These are phyloP conservation scores for Torulaspora quercuum DNA, from an alignment of 805 yeast genomes.

Conservation along the genomic window DNA sequence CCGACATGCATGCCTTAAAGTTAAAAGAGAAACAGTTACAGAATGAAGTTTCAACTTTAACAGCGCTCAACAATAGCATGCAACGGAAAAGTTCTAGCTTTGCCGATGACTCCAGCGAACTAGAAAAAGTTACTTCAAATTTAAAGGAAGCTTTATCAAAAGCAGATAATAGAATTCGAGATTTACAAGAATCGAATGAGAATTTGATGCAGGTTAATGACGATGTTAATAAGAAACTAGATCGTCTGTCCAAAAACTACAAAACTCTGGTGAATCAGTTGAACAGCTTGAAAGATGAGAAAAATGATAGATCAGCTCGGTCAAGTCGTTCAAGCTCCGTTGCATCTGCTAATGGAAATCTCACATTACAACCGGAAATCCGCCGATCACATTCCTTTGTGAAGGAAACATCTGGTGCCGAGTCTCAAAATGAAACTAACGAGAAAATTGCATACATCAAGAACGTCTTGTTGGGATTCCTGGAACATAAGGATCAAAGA, in stretches of 20 bases:
- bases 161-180: conserved; percentile 51
- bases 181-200: conserved; percentile 50
- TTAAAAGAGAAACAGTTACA: conserved; percentile 37
- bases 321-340: conserved; percentile 40
- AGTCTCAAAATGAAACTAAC: conserved; percentile 30
- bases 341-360: conserved; percentile 25
- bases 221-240: conserved; percentile 63
- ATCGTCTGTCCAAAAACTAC: conserved; percentile 66
- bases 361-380: conserved; percentile 13
- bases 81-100: conserved; percentile 30
- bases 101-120: conserved; percentile 33
- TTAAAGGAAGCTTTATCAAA: conserved; percentile 52
- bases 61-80: conserved; percentile 29
- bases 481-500: conserved; percentile 92
- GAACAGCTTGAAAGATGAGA: conserved; percentile 42
- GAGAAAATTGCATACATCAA: conserved; percentile 71
- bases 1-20: conserved; percentile 36
- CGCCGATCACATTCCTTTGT: conserved; percentile 23
- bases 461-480: conserved; percentile 85
- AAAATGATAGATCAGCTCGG: conserved; percentile 24
- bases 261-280: conserved; percentile 60
- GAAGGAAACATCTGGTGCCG: conserved; percentile 7
- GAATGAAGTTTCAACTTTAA: conserved; percentile 34
- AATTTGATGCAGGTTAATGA: conserved; percentile 60
- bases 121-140: conserved; percentile 35